phyloP scores from a whole-genome alignment of 495 filamentous ascomycete species.

The Parachaetomium inaequale region DNA sequence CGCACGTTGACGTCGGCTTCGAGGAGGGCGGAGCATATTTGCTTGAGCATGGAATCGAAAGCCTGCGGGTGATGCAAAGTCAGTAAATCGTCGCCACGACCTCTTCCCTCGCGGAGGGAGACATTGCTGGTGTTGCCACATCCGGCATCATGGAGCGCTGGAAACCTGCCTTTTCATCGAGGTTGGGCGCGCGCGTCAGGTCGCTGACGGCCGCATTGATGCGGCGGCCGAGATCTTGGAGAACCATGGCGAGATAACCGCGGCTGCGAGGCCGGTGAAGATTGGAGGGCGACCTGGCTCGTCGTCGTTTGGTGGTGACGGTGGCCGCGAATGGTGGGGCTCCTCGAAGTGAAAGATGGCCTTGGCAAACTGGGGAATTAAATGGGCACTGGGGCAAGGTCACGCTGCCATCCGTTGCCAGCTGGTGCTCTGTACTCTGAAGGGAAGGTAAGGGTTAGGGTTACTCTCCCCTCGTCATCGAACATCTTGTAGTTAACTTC shows the following conservation, averaged over 20 bases:
- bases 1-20: constrained; percentile 95
- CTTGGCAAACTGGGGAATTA: too few relatives aligned
- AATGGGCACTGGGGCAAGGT: too few relatives aligned
- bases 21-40: constrained; percentile 88
- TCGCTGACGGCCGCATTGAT: constrained; percentile 96
- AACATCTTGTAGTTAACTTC: too few relatives aligned
- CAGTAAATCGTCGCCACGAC: not conserved
- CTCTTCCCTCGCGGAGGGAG: not conserved
- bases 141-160: not conserved
- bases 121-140: not conserved
- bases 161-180: constrained; percentile 83
- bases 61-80: constrained; percentile 53
- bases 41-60: constrained; percentile 96
- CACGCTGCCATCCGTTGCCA: too few relatives aligned
- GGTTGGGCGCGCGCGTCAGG: constrained; percentile 82
- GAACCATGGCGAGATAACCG: constrained; percentile 64
- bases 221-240: constrained; percentile 96
- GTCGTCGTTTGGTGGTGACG: not conserved
- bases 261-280: constrained; percentile 18
- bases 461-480: too few relatives aligned
- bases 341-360: not conserved
- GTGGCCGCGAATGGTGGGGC: not conserved
- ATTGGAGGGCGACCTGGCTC: not conserved
- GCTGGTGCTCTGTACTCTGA: too few relatives aligned
- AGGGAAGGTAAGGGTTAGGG: too few relatives aligned